Percentiles rank a stretch among this genome's conserved stretches.
These are phyloP conservation scores for Penicillium cataractarum DNA, from an alignment of 495 filamentous ascomycete genomes.

Conservation along the genomic window DNA sequence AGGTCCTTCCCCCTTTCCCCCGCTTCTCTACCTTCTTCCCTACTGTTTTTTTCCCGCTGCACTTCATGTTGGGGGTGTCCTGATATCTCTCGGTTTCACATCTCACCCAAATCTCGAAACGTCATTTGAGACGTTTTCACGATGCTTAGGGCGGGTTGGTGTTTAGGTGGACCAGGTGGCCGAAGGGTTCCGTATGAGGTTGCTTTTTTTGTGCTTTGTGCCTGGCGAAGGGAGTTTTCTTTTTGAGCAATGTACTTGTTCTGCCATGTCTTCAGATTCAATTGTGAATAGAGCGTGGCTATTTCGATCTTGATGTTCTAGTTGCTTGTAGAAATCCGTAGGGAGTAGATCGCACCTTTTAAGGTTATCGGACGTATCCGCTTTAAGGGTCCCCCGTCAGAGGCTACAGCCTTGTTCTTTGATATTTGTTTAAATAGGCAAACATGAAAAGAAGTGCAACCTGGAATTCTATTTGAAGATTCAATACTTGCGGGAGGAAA, in stretches of 20 bases:
- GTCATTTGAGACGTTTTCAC: constrained; percentile 35
- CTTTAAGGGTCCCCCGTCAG: not conserved
- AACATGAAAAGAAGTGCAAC: not conserved
- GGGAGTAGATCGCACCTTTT: not conserved
- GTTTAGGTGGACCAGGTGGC: constrained; percentile 40
- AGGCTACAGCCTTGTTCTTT: not conserved
- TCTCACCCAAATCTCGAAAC: constrained; percentile 38
- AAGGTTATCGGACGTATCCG: too few relatives aligned
- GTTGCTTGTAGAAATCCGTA: not conserved
- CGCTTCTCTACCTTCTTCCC: constrained; percentile 11
- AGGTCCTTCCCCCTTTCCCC: not conserved
- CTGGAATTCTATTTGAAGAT: not conserved
- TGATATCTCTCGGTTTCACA: constrained; percentile 37
- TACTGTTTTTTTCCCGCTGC: constrained; percentile 15
- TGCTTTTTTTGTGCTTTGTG: constrained; percentile 26
- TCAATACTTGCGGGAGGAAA: not conserved
- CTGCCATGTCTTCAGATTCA: constrained; percentile 17
- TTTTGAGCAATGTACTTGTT: constrained; percentile 32
- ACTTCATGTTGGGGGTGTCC: constrained; percentile 28
- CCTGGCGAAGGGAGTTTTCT: constrained; percentile 36
- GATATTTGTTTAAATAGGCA: not conserved
- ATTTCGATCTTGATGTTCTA: constrained; percentile 11
- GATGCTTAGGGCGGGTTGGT: constrained; percentile 37
- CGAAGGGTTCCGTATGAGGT: constrained; percentile 32
- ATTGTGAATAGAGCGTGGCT: constrained; percentile 35